These are phyloP conservation scores for Tetracentron sinense DNA, from an alignment of 164 flowering plant genomes.

Conservation along the genomic window DNA sequence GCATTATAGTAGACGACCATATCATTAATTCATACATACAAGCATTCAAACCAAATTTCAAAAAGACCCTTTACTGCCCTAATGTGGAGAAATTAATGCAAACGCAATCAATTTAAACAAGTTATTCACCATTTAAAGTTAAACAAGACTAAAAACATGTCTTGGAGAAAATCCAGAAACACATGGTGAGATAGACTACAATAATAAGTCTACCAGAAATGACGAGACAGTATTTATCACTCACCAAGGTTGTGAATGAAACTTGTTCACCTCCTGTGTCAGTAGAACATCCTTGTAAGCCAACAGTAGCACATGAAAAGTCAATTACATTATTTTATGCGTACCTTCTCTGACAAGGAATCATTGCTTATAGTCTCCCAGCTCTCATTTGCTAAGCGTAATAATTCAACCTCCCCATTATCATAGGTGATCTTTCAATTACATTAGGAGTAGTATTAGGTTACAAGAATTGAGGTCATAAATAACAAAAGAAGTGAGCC, in stretches of 20 bases:
- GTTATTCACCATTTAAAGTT: too few relatives aligned
- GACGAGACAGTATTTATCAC: conserved; percentile 9
- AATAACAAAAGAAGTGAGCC: background rate
- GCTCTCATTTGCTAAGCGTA: conserved; percentile 38
- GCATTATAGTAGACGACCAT: background rate
- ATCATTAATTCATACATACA: too few relatives aligned
- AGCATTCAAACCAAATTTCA: background rate
- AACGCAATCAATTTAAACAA: background rate
- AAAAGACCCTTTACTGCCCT: too few relatives aligned
- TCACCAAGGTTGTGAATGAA: conserved; percentile 23
- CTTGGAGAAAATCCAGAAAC: background rate
- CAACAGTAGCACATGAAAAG: background rate
- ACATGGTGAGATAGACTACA: background rate
- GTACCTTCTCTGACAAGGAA: conserved; percentile 29
- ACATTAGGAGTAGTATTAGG: background rate
- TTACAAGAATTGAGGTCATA: background rate
- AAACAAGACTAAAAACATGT: background rate
- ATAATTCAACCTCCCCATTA: conserved; percentile 37
- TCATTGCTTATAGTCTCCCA: conserved; percentile 33
- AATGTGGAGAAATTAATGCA: too few relatives aligned
- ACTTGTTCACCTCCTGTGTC: conserved; percentile 17
- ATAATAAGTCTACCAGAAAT: background rate
- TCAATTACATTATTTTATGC: conserved; percentile 2
- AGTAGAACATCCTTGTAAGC: conserved; percentile 17
- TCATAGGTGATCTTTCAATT: conserved; percentile 37